Evolutionary conservation across 345 rosid species (phyloP), one percentile per base, ranked within the genome.

Genomic region (Dimocarpus longan): DNA sequence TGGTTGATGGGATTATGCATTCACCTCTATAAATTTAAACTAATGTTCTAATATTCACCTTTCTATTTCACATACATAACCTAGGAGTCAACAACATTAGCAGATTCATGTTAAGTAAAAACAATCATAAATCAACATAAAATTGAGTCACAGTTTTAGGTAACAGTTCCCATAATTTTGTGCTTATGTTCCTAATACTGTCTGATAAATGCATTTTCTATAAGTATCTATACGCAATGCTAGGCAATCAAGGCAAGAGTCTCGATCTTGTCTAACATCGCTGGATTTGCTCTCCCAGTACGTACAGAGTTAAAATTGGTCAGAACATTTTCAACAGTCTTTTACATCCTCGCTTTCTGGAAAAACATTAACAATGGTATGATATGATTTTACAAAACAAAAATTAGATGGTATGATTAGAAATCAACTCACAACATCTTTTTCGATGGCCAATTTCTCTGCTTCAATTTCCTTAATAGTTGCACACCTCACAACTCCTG

Each of bases 401-500:
- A 37, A 15, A 2, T 22, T 8, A 24, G 2, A 52, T 3, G 10
- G 46, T 18, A 68, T 52, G 7, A 64, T 19, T 67, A 18, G 62
- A 65, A 39, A 13, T 24, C 76, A 18, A 84, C 98, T 80, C 77
- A 95, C 99, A 77, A 84, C 96, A 87, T 92, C 94, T 22, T 80
- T 87, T 88, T 95, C 97, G 69, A 95, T 89, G 42, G 84, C 78
- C 67, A 95, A 87, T 75, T 92, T 95, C 87, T 88, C 95, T 0
- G 92, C 97, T 81, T 90, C 97, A 10, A 96, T 94, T 83, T 96
- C 99, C 81, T 96, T 98, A 11, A 89, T 86, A 68, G 99, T 93
- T 8, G 98, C 98, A 78, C 86, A 89, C 77, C 90, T 91, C 78
- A 93, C 88, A 22, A 84, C 67, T 80, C 89, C 87, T 76, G 74